phyloP scores from a whole-genome alignment of 2,329 filamentous ascomycete species.

The Pseudopithomyces chartarum region DNA sequence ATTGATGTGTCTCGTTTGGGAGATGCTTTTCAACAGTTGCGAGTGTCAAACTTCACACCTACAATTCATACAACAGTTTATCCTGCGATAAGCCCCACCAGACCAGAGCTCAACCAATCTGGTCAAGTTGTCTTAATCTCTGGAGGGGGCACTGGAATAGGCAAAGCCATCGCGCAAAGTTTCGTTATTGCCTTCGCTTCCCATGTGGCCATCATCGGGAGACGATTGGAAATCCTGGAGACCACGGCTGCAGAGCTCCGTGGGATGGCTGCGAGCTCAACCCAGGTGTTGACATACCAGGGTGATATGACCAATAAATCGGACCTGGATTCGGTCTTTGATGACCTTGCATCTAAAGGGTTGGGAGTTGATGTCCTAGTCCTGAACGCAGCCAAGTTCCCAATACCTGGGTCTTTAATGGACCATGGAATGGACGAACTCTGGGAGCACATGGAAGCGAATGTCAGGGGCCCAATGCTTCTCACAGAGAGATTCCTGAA shows the following conservation, averaged over 20 bases:
- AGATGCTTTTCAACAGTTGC: background rate
- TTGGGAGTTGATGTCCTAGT: conserved; percentile 14
- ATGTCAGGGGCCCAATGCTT: conserved; percentile 11
- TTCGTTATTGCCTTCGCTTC: conserved; percentile 52
- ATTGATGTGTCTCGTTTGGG: background rate
- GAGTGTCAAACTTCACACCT: conserved; percentile 9
- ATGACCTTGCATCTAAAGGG: conserved; percentile 2
- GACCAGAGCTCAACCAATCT: conserved; percentile 23
- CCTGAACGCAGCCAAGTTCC: conserved; percentile 12
- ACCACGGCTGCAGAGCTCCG: conserved; percentile 2
- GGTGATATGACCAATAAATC: conserved; percentile 6
- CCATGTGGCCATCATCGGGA: conserved; percentile 50
- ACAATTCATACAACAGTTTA: conserved; percentile 24
- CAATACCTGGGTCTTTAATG: background rate
- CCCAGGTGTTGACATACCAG: conserved; percentile 3
- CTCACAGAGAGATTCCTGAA: conserved; percentile 10
- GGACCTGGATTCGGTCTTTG: conserved; percentile 11
- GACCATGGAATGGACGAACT: conserved; percentile 9
- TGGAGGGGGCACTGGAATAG: conserved; percentile 52
- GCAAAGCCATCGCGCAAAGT: conserved; percentile 47
- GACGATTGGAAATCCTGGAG: conserved; percentile 23
- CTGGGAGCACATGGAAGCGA: conserved; percentile 13
- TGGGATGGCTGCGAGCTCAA: background rate
- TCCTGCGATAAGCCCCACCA: conserved; percentile 36
- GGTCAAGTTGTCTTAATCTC: conserved; percentile 39